phyloP scores from a whole-genome alignment of 2,329 filamentous ascomycete genomes.

The Cordyceps cicadae region DNA sequence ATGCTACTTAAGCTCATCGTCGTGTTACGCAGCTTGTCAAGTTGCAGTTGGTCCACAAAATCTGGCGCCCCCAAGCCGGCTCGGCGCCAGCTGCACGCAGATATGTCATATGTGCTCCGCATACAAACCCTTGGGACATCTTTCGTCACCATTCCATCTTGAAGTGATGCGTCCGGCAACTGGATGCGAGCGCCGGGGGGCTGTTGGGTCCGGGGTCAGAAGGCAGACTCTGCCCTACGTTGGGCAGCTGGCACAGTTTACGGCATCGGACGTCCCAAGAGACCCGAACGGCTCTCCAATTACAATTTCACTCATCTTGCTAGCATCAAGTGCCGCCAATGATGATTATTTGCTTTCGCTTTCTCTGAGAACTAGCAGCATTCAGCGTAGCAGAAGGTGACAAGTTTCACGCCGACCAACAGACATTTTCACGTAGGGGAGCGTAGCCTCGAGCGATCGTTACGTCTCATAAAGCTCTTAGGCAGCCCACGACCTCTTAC shows the following conservation, averaged over 20 bases:
- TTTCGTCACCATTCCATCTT: background rate
- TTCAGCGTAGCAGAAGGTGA: too few relatives aligned
- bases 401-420: too few relatives aligned
- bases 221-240: background rate
- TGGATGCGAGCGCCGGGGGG: background rate
- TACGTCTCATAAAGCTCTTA: background rate
- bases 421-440: too few relatives aligned
- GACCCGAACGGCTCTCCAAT: background rate
- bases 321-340: too few relatives aligned
- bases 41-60: background rate
- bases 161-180: background rate
- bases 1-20: background rate
- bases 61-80: background rate
- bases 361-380: too few relatives aligned
- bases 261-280: background rate
- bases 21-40: background rate
- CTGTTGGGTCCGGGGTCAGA: background rate
- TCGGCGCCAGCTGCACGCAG: background rate
- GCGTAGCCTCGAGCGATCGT: too few relatives aligned
- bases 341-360: too few relatives aligned
- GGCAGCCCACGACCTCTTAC: background rate
- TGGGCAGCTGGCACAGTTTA: background rate
- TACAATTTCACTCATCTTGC: background rate
- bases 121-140: background rate
- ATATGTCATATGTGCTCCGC: background rate